Conservation (phyloP, 192 early-diverging fungal species). For the Linderina pennispora region DNA sequence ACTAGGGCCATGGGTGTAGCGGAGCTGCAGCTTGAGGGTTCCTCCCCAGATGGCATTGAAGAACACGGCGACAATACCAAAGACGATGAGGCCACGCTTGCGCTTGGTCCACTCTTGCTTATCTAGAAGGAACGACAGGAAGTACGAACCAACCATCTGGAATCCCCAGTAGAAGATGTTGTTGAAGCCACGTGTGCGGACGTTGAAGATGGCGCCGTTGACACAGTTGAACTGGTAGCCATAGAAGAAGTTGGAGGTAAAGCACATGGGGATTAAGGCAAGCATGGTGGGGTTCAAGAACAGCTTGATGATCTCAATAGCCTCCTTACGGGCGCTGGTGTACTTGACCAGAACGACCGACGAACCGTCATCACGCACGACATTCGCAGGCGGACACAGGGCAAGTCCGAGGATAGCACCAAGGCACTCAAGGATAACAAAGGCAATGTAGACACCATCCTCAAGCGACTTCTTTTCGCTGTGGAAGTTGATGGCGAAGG, state of each 20-base stretch:
- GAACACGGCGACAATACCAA: constrained; percentile 22
- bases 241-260: constrained; percentile 26
- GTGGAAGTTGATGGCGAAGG: constrained; percentile 51
- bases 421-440: constrained; percentile 58
- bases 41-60: constrained; percentile 50
- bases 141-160: constrained; percentile 57
- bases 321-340: constrained; percentile 49
- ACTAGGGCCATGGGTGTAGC: constrained; percentile 12
- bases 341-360: constrained; percentile 44
- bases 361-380: not conserved
- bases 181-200: constrained; percentile 60
- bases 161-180: constrained; percentile 63
- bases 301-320: constrained; percentile 45
- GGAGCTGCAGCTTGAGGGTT: constrained; percentile 49
- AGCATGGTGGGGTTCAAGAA: constrained; percentile 58
- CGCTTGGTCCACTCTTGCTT: constrained; percentile 39
- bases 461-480: constrained; percentile 31
- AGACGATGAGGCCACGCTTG: constrained; percentile 49
- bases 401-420: constrained; percentile 48
- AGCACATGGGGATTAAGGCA: constrained; percentile 56
- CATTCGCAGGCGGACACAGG: not conserved
- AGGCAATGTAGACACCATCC: constrained; percentile 60
- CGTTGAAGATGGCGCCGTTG: constrained; percentile 54
- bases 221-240: constrained; percentile 58
- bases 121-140: constrained; percentile 58